Conservation (phyloP, 164 flowering plant species). For the Brasenia schreberi region DNA sequence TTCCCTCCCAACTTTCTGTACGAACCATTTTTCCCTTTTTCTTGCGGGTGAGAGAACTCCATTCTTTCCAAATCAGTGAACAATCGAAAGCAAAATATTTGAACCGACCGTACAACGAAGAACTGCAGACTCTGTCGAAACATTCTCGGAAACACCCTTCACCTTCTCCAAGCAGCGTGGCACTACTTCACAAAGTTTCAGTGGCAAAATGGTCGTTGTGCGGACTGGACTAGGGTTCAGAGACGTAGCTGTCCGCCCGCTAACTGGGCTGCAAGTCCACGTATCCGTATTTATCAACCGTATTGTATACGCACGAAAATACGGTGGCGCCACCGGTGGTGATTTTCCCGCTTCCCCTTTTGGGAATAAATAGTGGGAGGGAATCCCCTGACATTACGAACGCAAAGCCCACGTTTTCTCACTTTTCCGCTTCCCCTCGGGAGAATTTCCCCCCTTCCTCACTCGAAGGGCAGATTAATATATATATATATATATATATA, state of each 20-base stretch:
- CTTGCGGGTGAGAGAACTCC: no score
- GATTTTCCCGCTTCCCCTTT: background rate
- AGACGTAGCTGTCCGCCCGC: background rate
- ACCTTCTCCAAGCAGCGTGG: background rate
- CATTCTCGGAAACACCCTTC: background rate
- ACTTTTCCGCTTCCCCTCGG: background rate
- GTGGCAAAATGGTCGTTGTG: background rate
- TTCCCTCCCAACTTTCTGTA: no score
- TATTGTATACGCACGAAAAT: background rate
- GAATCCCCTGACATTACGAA: conserved; percentile 4
- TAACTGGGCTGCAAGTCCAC: conserved; percentile 2
- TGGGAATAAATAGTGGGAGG: conserved; percentile 6
- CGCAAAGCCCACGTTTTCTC: conserved; percentile 1
- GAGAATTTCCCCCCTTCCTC: background rate
- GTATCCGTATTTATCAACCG: background rate
- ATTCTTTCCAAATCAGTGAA: no score
- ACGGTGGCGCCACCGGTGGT: background rate
- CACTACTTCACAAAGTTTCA: background rate
- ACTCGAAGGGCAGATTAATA: background rate
- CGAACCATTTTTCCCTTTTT: no score
- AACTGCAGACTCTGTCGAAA: no score
- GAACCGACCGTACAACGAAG: no score
- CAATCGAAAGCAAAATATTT: no score
- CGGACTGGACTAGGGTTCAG: background rate
- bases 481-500: no score